phyloP scores from a whole-genome alignment of 768 basidiomycete species.

The Candolleomyces aberdarensis region DNA sequence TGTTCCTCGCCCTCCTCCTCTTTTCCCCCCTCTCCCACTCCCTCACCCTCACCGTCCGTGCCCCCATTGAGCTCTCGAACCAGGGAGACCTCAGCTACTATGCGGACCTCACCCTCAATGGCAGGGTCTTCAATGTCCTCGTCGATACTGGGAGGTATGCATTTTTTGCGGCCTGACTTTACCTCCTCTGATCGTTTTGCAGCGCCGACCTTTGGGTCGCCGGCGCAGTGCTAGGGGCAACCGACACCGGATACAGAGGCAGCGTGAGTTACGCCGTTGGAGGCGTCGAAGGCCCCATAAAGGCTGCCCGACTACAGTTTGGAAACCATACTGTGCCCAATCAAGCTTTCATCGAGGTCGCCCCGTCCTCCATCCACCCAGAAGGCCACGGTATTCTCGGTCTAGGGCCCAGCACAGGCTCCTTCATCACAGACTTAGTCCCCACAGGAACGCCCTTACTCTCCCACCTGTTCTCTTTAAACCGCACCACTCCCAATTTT shows the following conservation, averaged over 20 bases:
- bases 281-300: conserved; percentile 43
- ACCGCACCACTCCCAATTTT: conserved; percentile 55
- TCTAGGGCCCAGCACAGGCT: conserved; percentile 62
- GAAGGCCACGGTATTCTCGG: conserved; percentile 30
- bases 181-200: background rate
- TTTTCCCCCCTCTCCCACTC: conserved; percentile 1
- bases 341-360: conserved; percentile 47
- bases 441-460: conserved; percentile 50
- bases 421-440: conserved; percentile 37
- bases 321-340: conserved; percentile 40
- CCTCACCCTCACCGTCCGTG: conserved; percentile 4
- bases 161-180: background rate
- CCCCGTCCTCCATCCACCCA: conserved; percentile 25
- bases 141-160: conserved; percentile 48
- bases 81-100: conserved; percentile 38
- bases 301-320: conserved; percentile 41
- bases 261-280: conserved; percentile 55
- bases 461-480: conserved; percentile 62
- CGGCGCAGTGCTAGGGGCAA: conserved; percentile 36
- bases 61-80: conserved; percentile 25
- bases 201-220: conserved; percentile 70
- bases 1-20: conserved; percentile 9
- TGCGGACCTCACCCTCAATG: conserved; percentile 35
- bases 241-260: conserved; percentile 33
- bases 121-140: conserved; percentile 32